Evolutionary conservation across 345 rosid species (phyloP).

Genomic region (Pugionium dolabratum): DNA sequence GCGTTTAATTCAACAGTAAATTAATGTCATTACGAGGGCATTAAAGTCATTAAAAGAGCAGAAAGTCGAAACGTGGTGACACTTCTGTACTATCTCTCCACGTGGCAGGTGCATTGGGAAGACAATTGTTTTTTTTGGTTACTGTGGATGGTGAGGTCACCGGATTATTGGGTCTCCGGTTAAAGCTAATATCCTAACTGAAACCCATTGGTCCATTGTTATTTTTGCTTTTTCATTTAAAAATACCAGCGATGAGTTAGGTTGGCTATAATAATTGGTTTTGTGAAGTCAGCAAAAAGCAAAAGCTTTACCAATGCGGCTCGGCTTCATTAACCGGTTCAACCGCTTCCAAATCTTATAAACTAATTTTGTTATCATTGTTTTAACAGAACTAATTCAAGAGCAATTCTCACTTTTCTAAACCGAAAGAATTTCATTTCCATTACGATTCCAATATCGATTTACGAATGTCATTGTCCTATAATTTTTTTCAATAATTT

Average conservation of each 20-base stretch:
- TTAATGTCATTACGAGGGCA: slow-evolving; percentile 28
- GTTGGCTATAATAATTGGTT: slow-evolving; percentile 61
- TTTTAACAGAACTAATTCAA: background rate
- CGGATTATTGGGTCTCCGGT: slow-evolving; percentile 42
- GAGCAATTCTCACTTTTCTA: too few relatives aligned
- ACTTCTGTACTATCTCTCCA: slow-evolving; percentile 24
- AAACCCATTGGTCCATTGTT: slow-evolving; percentile 35
- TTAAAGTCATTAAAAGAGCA: slow-evolving; percentile 22
- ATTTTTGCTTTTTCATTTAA: slow-evolving; percentile 17
- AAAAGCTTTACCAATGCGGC: slow-evolving; percentile 47
- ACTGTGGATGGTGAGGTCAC: slow-evolving; percentile 44
- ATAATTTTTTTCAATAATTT: too few relatives aligned
- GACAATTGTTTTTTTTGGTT: slow-evolving; percentile 39
- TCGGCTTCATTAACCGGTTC: slow-evolving; percentile 32
- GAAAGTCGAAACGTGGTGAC: slow-evolving; percentile 51
- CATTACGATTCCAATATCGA: too few relatives aligned
- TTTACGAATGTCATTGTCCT: too few relatives aligned
- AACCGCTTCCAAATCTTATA: background rate
- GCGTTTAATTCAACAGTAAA: slow-evolving; percentile 48
- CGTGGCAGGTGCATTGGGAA: slow-evolving; percentile 44
- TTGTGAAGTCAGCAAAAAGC: slow-evolving; percentile 50
- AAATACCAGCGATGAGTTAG: slow-evolving; percentile 38
- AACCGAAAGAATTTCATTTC: too few relatives aligned
- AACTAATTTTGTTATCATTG: background rate
- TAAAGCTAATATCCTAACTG: slow-evolving; percentile 34